These are phyloP conservation scores for Cutaneotrichosporon sp. DNA, from an alignment of 1,284 basidiomycete species.

Conservation along the genomic window DNA sequence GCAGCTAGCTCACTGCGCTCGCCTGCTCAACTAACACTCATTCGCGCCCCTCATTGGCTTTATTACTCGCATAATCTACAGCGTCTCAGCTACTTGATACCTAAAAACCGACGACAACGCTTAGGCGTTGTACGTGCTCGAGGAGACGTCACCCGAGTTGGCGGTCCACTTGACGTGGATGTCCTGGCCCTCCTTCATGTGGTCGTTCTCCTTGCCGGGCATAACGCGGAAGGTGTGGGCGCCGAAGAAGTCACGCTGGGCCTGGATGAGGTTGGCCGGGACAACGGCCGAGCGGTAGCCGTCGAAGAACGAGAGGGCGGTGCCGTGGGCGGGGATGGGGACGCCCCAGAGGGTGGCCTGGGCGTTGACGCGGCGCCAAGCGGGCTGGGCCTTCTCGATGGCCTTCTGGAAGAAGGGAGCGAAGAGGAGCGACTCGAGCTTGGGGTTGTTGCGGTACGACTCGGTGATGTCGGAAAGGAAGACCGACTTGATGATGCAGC, in stretches of 20 bases:
- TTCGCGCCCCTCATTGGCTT: too few relatives aligned
- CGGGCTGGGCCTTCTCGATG: constrained; percentile 91
- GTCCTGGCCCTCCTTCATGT: constrained; percentile 76
- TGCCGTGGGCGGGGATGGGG: constrained; percentile 93
- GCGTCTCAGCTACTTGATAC: constrained; percentile 6
- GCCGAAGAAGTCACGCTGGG: constrained; percentile 66
- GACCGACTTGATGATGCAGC: constrained; percentile 97
- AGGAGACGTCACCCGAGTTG: constrained; percentile 63
- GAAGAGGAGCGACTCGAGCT: constrained; percentile 92
- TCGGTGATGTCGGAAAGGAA: constrained; percentile 92
- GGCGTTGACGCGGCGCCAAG: constrained; percentile 96
- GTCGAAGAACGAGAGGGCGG: constrained; percentile 98
- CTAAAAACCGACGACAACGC: constrained; percentile 3
- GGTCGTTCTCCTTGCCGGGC: constrained; percentile 82
- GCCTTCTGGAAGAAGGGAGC: constrained; percentile 99
- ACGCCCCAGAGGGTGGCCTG: constrained; percentile 98
- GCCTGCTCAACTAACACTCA: too few relatives aligned
- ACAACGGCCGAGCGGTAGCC: constrained; percentile 86
- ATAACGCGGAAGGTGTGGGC: constrained; percentile 91
- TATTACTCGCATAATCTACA: constrained; percentile 10
- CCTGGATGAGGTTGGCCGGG: constrained; percentile 93
- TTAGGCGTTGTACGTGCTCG: constrained; percentile 88
- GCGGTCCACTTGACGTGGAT: constrained; percentile 68
- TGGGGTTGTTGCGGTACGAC: constrained; percentile 83
- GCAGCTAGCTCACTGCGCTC: too few relatives aligned